phyloP scores from a whole-genome alignment of 345 rosid species.

The Camelina hispida region DNA sequence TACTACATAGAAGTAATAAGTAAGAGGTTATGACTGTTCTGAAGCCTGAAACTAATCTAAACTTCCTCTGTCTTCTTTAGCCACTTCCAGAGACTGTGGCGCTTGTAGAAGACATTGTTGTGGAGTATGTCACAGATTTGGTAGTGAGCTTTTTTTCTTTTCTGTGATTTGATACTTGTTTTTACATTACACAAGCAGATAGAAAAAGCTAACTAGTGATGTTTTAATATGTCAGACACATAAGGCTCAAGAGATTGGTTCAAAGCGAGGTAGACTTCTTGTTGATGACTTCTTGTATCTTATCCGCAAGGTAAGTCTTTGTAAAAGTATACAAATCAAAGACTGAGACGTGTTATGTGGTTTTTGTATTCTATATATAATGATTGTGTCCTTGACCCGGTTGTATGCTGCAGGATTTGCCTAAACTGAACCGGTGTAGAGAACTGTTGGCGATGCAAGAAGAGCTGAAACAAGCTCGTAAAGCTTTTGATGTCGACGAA shows the following conservation, averaged over 20 bases:
- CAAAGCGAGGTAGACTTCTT: slow-evolving; percentile 77
- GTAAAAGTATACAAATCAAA: neutral
- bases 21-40: neutral
- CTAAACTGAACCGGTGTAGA: slow-evolving; percentile 85
- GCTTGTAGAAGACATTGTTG: slow-evolving; percentile 89
- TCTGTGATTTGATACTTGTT: neutral
- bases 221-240: slow-evolving; percentile 56
- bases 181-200: neutral
- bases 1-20: neutral
- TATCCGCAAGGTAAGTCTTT: slow-evolving; percentile 71
- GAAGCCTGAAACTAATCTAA: neutral
- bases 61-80: slow-evolving; percentile 50
- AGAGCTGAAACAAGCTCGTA: slow-evolving; percentile 95
- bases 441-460: slow-evolving; percentile 93
- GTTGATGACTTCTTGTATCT: slow-evolving; percentile 89
- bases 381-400: neutral
- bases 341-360: neutral
- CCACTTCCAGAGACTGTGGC: slow-evolving; percentile 95
- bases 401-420: slow-evolving; percentile 69
- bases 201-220: slow-evolving; percentile 8
- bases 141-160: slow-evolving; percentile 45
- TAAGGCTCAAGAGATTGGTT: slow-evolving; percentile 87
- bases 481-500: slow-evolving; percentile 72
- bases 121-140: slow-evolving; percentile 90
- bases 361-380: slow-evolving; percentile 6